These are phyloP conservation scores for Calonectria montana DNA, from an alignment of 2,329 filamentous ascomycete genomes.

Conservation along the genomic window DNA sequence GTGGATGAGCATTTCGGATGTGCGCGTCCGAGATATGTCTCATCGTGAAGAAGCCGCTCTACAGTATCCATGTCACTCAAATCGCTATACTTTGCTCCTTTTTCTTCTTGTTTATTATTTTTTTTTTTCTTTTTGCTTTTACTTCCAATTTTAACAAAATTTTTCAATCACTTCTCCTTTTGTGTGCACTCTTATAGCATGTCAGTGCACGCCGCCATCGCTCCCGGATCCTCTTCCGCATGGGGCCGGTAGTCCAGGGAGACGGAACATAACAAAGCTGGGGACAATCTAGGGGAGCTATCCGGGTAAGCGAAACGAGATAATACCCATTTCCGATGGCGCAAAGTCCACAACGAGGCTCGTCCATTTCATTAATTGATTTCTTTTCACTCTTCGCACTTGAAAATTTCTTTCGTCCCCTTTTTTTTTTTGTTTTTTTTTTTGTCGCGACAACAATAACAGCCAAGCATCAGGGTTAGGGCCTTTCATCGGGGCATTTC, in stretches of 20 bases:
- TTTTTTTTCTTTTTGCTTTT: background rate
- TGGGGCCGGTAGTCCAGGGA: constrained; percentile 41
- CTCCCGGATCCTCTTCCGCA: constrained; percentile 36
- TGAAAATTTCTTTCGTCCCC: constrained; percentile 23
- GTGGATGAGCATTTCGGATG: constrained; percentile 11
- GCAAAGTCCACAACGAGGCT: constrained; percentile 37
- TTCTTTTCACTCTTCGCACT: constrained; percentile 25
- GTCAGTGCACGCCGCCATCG: constrained; percentile 23
- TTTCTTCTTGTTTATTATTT: background rate
- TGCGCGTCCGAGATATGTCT: constrained; percentile 16
- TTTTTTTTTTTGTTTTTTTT: background rate
- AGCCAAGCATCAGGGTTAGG: constrained; percentile 17
- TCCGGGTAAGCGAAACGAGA: constrained; percentile 41
- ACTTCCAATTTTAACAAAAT: constrained; percentile 1
- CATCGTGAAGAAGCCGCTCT: background rate
- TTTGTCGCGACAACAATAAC: background rate
- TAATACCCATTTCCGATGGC: constrained; percentile 38
- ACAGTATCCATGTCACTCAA: background rate
- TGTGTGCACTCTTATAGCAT: constrained; percentile 6
- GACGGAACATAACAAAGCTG: constrained; percentile 27
- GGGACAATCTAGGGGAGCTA: constrained; percentile 37
- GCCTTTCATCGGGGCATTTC: constrained; percentile 18
- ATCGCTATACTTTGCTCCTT: background rate
- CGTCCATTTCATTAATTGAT: constrained; percentile 33
- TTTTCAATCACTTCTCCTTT: background rate